Conservation (phyloP, 176 grass and related monocot species). For the Bolboschoenus planiculmis region DNA sequence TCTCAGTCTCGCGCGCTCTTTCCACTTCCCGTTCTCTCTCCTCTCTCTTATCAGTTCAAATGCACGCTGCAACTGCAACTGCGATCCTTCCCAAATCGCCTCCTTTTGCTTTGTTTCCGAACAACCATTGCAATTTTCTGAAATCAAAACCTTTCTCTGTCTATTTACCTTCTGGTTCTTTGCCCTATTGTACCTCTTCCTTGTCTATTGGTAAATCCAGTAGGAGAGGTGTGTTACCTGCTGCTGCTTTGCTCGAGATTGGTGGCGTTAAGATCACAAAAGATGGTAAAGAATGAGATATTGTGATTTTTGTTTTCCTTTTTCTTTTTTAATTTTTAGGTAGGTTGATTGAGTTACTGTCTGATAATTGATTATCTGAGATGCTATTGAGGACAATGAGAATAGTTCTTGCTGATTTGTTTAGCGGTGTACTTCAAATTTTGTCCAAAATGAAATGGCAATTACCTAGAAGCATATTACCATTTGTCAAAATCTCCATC, state of each 20-base stretch:
- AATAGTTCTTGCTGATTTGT: background rate
- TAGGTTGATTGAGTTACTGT: too few relatives aligned
- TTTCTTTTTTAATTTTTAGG: too few relatives aligned
- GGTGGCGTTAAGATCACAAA: slow-evolving; percentile 77
- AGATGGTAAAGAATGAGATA: too few relatives aligned
- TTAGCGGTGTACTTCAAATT: background rate
- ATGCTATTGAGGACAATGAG: background rate
- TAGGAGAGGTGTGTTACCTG: background rate
- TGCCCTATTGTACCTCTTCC: slow-evolving; percentile 2
- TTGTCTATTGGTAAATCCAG: background rate
- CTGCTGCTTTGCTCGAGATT: slow-evolving; percentile 48
- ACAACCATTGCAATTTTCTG: background rate
- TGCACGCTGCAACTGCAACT: background rate
- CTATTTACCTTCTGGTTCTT: background rate
- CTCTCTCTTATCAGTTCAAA: background rate
- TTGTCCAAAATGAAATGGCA: background rate
- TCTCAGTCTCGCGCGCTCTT: background rate
- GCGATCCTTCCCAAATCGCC: background rate
- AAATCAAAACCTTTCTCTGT: background rate
- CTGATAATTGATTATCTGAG: background rate
- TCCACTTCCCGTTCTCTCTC: slow-evolving; percentile 19
- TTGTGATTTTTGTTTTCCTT: too few relatives aligned
- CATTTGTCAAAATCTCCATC: background rate
- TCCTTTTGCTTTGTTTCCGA: background rate
- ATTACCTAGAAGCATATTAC: background rate